Conservation (phyloP, 345 rosid genomes). For the Trapa incisa region DNA sequence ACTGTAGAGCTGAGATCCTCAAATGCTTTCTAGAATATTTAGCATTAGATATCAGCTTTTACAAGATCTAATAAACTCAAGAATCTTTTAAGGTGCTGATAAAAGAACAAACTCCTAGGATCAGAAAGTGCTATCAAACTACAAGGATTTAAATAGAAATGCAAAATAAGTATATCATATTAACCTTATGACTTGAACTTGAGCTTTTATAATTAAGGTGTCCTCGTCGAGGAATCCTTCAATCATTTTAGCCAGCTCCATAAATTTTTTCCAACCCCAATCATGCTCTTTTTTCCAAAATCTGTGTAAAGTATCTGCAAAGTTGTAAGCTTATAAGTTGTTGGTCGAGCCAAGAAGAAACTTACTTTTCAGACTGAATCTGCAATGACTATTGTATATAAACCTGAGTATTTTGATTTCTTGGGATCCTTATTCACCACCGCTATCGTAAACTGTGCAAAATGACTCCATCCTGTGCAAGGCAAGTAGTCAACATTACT, state of each 20-base stretch:
- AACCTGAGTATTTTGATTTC: conserved; percentile 86
- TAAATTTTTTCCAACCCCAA: conserved; percentile 97
- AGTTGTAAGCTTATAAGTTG: conserved; percentile 13
- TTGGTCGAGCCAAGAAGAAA: conserved; percentile 1
- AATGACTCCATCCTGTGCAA: conserved; percentile 88
- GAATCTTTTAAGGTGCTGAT: not conserved
- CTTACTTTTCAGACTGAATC: not conserved
- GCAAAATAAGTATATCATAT: not conserved
- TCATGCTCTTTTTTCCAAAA: conserved; percentile 92
- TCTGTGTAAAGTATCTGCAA: conserved; percentile 74
- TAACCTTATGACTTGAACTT: conserved; percentile 94
- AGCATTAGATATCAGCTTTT: no score
- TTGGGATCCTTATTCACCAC: conserved; percentile 77
- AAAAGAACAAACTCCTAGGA: not conserved
- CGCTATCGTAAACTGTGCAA: conserved; percentile 96
- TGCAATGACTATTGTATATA: conserved; percentile 13
- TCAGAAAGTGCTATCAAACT: not conserved
- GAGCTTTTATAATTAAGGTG: conserved; percentile 78
- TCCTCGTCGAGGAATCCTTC: conserved; percentile 83
- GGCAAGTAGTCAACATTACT: conserved; percentile 2
- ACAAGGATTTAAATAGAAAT: not conserved
- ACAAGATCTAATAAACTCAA: not conserved
- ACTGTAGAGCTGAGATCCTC: no score
- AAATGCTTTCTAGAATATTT: no score
- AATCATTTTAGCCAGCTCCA: conserved; percentile 69